Conservation (phyloP, 1,139 yeast species). For the Scheffersomyces titani region DNA sequence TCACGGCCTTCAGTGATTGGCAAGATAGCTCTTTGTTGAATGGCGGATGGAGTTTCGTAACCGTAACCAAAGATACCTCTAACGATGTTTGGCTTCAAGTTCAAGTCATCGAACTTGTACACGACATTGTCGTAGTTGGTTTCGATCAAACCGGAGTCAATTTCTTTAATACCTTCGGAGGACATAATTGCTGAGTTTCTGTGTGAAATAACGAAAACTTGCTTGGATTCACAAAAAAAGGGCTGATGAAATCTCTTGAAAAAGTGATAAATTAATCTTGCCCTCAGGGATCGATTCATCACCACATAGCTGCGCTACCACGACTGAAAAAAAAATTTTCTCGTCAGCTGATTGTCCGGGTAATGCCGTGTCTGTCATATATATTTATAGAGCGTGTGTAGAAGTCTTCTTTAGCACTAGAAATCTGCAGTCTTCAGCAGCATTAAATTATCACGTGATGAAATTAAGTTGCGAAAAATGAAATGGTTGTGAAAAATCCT, state of each 20-base stretch:
- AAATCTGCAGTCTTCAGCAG: too few species aligned
- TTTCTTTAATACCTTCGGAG: conserved; percentile 71
- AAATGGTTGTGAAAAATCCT: neutral
- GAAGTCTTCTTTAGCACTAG: neutral
- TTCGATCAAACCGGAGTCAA: conserved; percentile 84
- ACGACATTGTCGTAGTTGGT: conserved; percentile 98
- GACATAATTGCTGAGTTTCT: conserved; percentile 25
- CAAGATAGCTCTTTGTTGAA: conserved; percentile 96
- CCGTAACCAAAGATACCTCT: conserved; percentile 97
- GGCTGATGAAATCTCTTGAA: neutral
- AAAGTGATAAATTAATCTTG: neutral
- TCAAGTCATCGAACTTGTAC: conserved; percentile 83
- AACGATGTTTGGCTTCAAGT: conserved; percentile 74
- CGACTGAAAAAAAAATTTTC: conserved; percentile 15
- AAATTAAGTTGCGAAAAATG: neutral
- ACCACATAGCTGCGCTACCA: neutral
- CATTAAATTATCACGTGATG: too few species aligned
- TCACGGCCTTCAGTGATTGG: conserved; percentile 97
- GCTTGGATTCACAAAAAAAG: neutral
- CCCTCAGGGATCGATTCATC: conserved; percentile 1
- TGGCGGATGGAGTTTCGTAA: conserved; percentile 96
- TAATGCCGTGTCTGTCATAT: conserved; percentile 8
- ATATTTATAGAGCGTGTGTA: neutral
- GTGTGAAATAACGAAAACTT: neutral
- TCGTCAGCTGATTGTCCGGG: conserved; percentile 15